Evolutionary conservation across 306 rosid genomes (phyloP).

Genomic region (Prunus salicina): DNA sequence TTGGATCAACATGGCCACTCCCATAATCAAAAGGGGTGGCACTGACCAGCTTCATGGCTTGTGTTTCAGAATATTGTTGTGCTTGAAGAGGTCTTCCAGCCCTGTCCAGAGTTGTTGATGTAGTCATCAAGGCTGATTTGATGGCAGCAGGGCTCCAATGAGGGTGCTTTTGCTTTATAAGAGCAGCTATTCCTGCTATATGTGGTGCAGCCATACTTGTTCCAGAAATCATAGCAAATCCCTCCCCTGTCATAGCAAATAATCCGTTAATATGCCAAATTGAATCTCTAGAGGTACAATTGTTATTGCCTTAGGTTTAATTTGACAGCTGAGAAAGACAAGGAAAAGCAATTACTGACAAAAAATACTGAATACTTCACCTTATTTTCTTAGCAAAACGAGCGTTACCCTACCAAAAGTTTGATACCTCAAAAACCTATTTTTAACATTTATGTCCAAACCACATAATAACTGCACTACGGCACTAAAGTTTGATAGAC

Average conservation of each 20-base stretch:
- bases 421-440: background rate
- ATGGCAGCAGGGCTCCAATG: slow-evolving; percentile 99
- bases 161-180: slow-evolving; percentile 95
- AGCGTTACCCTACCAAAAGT: background rate
- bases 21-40: slow-evolving; percentile 98
- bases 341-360: background rate
- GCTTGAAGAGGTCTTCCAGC: slow-evolving; percentile 90
- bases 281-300: background rate
- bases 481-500: slow-evolving; percentile 5
- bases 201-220: slow-evolving; percentile 99
- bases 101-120: slow-evolving; percentile 82
- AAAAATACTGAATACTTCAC: background rate
- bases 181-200: slow-evolving; percentile 99
- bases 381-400: background rate
- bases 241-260: slow-evolving; percentile 64
- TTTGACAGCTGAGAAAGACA: background rate
- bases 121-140: slow-evolving; percentile 96
- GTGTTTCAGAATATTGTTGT: slow-evolving; percentile 85
- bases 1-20: slow-evolving; percentile 95
- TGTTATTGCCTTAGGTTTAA: background rate
- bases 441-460: background rate
- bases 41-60: slow-evolving; percentile 60
- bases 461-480: background rate
- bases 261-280: background rate
- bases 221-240: slow-evolving; percentile 98